Evolutionary conservation across 176 grass and related monocot species (phyloP), one percentile per base, ranked within the genome.

Genomic region (Lolium multiflorum): DNA sequence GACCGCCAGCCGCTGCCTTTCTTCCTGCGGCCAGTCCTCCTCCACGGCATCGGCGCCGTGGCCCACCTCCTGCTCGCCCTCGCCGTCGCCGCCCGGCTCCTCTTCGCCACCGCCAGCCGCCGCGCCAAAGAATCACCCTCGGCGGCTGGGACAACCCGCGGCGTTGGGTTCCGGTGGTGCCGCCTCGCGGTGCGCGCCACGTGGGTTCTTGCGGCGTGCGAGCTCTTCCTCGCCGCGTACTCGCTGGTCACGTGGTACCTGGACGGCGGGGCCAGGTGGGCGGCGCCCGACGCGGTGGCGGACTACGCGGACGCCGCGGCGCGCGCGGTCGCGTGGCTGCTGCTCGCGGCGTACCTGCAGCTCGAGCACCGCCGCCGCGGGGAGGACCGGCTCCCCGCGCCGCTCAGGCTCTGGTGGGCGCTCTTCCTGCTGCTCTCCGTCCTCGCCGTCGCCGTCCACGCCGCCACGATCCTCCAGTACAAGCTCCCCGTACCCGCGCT

Each of bases 371-470:
- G 77, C 15, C 49, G 63, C 67, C 69, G 59, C 11, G 78, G 85
- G 17, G 82, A 87, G 83, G 89, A 88, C 44, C 83, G 75, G 57
- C 91, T 94, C 82, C 90, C 88, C 4, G 74, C 70, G 12, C 57
- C 86, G 46, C 85, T 98, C 49, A 90, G 82, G 89, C 49, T 91
- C 20, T 94, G 91, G 86, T 94, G 93, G 88, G 88, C 31, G 15
- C 28, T 98, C 22, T 94, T 92, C 88, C 38, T 92, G 7, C 63
- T 94, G 5, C n/a, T 95, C 50, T 95, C 93, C 20, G 9, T 51
- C 2, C 76, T 84, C 47, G 10, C 54, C 74, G 9, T 92, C 13
- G 78, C 77, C 41, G 48, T 35, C 16, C 82, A 94, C 83, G 64
- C 89, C 52, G 68, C n/a, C 11, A 21, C 20, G 46, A 22, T 8